phyloP scores from a whole-genome alignment of 2,329 filamentous ascomycete species.

The Colletotrichum sp. region DNA sequence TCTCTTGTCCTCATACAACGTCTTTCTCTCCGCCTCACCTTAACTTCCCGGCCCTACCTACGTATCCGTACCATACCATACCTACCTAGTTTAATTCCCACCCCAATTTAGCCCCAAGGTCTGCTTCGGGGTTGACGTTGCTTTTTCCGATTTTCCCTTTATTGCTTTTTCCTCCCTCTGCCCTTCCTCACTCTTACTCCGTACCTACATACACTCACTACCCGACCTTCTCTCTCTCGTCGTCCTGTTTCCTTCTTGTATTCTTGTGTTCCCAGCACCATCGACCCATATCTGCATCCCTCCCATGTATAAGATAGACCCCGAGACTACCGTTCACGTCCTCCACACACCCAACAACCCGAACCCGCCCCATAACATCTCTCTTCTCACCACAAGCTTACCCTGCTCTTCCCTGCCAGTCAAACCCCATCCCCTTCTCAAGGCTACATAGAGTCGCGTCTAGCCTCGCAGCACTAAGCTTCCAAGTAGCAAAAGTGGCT shows the following conservation, averaged over 20 bases:
- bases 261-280: conserved; percentile 7
- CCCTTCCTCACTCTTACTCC: background rate
- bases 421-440: conserved; percentile 7
- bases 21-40: conserved; percentile 12
- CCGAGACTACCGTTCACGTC: conserved; percentile 13
- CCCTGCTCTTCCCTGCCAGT: conserved; percentile 7
- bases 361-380: conserved; percentile 13
- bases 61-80: background rate
- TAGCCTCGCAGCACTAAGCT: conserved; percentile 16
- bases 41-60: background rate
- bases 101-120: background rate
- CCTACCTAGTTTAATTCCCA: background rate
- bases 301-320: conserved; percentile 20
- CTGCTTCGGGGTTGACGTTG: conserved; percentile 9
- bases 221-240: background rate
- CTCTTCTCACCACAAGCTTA: conserved; percentile 13
- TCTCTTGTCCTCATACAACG: background rate
- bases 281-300: conserved; percentile 15
- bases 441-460: conserved; percentile 12
- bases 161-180: conserved; percentile 7
- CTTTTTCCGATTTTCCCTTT: conserved; percentile 6
- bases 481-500: conserved; percentile 10
- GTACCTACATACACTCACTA: background rate
- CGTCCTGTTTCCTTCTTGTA: background rate
- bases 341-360: conserved; percentile 12